phyloP scores from a whole-genome alignment of 2,329 filamentous ascomycete species.

The Rhynchosporium agropyri region DNA sequence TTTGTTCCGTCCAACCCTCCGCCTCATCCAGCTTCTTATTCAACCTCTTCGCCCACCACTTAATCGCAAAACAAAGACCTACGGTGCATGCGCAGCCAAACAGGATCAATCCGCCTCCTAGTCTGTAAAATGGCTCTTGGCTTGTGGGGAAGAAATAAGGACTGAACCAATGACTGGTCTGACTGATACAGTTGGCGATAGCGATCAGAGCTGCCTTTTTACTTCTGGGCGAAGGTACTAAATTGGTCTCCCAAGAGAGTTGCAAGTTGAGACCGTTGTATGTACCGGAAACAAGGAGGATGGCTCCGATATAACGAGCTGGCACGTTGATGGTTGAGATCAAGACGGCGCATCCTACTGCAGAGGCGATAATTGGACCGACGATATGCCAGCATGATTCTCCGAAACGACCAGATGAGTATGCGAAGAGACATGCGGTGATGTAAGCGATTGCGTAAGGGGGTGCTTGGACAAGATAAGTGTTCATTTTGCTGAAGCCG shows the following conservation, averaged over 20 bases:
- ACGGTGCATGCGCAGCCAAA: not conserved
- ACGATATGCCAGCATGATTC: constrained; percentile 1
- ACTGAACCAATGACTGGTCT: not conserved
- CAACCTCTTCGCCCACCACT: not conserved
- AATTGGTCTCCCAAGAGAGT: not conserved
- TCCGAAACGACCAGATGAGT: not conserved
- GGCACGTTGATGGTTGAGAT: constrained; percentile 5
- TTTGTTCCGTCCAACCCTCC: not conserved
- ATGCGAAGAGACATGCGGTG: not conserved
- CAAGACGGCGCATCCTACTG: not conserved
- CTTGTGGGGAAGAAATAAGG: not conserved
- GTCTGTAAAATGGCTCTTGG: not conserved
- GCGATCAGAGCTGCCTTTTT: not conserved
- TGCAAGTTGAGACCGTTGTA: not conserved
- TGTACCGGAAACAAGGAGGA: not conserved
- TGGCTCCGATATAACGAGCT: not conserved
- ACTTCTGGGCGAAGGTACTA: not conserved
- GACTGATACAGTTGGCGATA: not conserved
- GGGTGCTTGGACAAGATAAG: constrained; percentile 4
- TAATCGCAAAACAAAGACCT: not conserved
- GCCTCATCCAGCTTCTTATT: constrained; percentile 3
- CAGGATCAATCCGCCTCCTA: not conserved
- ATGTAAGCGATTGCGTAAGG: not conserved
- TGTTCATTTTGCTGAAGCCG: not conserved
- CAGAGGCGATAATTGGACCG: not conserved